Base-by-base conservation (phyloP, 2,329 filamentous ascomycete genomes). In the Aureobasidium musti region DNA sequence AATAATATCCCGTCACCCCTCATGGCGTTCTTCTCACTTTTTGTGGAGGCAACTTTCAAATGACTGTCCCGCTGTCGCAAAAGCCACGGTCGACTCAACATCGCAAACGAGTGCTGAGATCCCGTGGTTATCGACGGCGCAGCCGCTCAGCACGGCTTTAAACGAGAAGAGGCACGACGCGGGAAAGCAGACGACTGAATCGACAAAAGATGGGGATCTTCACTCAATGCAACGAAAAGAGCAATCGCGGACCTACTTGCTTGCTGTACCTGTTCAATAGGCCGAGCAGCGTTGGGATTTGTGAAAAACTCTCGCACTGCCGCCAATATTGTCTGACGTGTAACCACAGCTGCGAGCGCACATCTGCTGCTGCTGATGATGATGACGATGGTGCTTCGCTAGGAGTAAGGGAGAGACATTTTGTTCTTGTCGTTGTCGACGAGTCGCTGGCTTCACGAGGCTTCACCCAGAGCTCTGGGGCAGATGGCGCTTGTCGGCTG, bases 221-320 rank as follows among this genome's bases (percentile, higher is more conserved):
- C 59, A 63, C 45, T 63, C 43, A 30, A 61, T 35, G n/a, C 57
- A 26, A 49, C 57, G 26, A 7, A 61, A 49, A 49, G 41, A 49
- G 57, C 57, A 33, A 61, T 1, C n/a, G 43, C n/a, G 57, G 30
- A 26, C 41, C 56, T 60, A 26, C 17, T 47, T 47, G 21, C 54
- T 57, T 43, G 54, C 57, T 61, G 57, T 47, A 49, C n/a, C 41
- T 56, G n/a, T 61, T 49, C 57, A 49, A 61, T 49, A 61, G 57
- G 41, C 57, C 57, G 57, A 61, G 57, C 57, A 49, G 30, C 41
- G 57, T 49, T 61, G 43, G 57, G 57, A 23, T 41, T 49, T 43
- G 57, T 41, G 26, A 19, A 33, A 52, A 43, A 59, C 23, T 45
- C 39, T 59, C 54, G 37, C 17, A 45, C 17, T 43, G 54, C 54